These are phyloP conservation scores for Calonectria multiphialidica DNA, from an alignment of 2,329 filamentous ascomycete genomes.

Conservation along the genomic window DNA sequence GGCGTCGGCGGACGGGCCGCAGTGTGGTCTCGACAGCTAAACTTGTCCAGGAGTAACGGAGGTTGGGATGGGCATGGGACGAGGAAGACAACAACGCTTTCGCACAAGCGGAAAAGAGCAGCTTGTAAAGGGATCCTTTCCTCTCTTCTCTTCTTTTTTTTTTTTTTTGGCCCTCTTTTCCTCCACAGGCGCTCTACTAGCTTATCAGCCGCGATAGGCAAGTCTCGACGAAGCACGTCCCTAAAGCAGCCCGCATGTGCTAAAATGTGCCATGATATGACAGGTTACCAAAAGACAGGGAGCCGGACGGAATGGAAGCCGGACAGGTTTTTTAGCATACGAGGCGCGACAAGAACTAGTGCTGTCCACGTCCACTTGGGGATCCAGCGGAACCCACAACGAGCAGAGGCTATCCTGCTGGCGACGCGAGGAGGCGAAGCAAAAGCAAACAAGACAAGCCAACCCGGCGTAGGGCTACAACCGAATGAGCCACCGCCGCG, in stretches of 20 bases:
- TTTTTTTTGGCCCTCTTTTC: neutral
- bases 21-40: slow-evolving; percentile 26
- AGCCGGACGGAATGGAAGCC: slow-evolving; percentile 11
- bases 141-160: neutral
- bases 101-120: neutral
- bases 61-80: slow-evolving; percentile 17
- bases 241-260: neutral
- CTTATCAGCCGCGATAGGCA: neutral
- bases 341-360: slow-evolving; percentile 8
- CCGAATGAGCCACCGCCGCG: neutral
- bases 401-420: slow-evolving; percentile 3
- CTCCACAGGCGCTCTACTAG: neutral
- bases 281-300: slow-evolving; percentile 1
- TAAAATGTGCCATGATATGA: slow-evolving; percentile 9
- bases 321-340: slow-evolving; percentile 17
- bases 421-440: neutral
- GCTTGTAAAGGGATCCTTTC: neutral
- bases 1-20: slow-evolving; percentile 34
- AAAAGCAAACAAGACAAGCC: slow-evolving; percentile 13
- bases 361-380: slow-evolving; percentile 9
- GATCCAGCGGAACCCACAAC: neutral
- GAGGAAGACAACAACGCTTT: neutral
- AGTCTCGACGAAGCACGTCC: neutral
- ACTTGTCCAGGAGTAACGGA: neutral
- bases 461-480: neutral